A percentile compares a stretch with the other conserved stretches of the same genome.
Conservation (phyloP, 495 filamentous ascomycete genomes). For the Ramalina peruviana region DNA sequence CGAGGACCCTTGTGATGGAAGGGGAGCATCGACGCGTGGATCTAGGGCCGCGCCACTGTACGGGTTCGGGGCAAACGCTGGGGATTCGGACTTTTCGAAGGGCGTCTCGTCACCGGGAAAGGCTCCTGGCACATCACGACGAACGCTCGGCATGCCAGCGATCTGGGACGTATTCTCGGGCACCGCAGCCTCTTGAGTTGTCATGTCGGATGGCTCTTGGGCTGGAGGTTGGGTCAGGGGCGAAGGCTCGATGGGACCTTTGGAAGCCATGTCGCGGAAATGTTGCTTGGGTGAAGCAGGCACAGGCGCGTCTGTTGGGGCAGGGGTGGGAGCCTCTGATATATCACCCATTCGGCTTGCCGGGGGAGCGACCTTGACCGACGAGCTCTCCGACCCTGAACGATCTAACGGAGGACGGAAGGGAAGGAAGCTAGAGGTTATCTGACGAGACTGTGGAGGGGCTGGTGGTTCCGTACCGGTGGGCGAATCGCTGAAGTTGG, state of each 20-base stretch:
- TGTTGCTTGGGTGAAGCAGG: constrained; percentile 7
- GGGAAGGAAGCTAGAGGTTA: constrained; percentile 56
- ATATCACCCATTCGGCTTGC: constrained; percentile 53
- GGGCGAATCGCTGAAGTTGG: constrained; percentile 39
- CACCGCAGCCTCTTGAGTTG: constrained; percentile 1
- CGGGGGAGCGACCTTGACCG: constrained; percentile 69
- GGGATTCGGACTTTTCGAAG: background rate
- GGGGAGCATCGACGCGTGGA: constrained; percentile 10
- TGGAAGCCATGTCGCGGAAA: constrained; percentile 9
- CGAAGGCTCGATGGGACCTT: constrained; percentile 7
- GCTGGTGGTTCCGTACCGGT: constrained; percentile 41
- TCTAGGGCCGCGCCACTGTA: constrained; percentile 12
- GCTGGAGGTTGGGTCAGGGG: constrained; percentile 4
- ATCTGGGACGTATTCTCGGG: constrained; percentile 2
- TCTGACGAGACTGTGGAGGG: constrained; percentile 53
- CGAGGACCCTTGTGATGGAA: background rate
- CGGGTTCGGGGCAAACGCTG: background rate
- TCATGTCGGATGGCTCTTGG: background rate
- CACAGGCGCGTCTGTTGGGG: constrained; percentile 2
- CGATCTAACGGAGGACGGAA: constrained; percentile 39
- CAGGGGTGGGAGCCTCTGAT: constrained; percentile 41
- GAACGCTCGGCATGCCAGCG: constrained; percentile 19
- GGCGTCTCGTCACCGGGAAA: constrained; percentile 40
- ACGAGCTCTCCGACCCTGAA: constrained; percentile 57
- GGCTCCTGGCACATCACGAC: constrained; percentile 35